These are phyloP conservation scores for Elaeis guineensis DNA, from an alignment of 176 grass and related monocot genomes.

Conservation along the genomic window DNA sequence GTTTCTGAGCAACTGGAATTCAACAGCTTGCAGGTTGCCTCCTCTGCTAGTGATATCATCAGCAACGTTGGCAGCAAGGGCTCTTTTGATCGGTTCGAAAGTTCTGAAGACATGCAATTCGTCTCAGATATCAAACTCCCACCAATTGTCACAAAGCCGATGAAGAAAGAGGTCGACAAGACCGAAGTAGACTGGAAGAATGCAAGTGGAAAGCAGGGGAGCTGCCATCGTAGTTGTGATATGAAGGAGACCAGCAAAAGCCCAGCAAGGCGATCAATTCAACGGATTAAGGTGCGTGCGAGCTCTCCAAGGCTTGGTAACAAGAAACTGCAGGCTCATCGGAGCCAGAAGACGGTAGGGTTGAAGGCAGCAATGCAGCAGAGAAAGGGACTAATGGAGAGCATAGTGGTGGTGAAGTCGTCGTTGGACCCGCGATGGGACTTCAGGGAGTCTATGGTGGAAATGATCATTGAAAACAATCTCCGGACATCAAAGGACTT, in stretches of 20 bases:
- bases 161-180: not conserved
- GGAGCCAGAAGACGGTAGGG: not conserved
- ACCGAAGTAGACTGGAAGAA: not conserved
- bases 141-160: conserved; percentile 5
- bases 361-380: conserved; percentile 21
- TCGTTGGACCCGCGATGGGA: conserved; percentile 59
- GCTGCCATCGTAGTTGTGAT: no score
- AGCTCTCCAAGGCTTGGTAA: no score
- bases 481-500: conserved; percentile 34
- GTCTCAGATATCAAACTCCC: conserved; percentile 39
- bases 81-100: no score
- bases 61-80: no score
- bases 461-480: conserved; percentile 60
- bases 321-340: no score
- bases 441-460: conserved; percentile 63
- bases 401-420: conserved; percentile 65
- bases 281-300: not conserved
- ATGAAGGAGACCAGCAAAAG: no score
- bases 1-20: no score
- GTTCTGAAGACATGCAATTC: conserved; percentile 16
- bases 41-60: no score
- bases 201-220: no score
- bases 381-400: conserved; percentile 32
- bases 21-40: no score
- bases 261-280: no score